phyloP scores from a whole-genome alignment of 2,329 filamentous ascomycete genomes.

The Dothidotthia symphoricarpi region DNA sequence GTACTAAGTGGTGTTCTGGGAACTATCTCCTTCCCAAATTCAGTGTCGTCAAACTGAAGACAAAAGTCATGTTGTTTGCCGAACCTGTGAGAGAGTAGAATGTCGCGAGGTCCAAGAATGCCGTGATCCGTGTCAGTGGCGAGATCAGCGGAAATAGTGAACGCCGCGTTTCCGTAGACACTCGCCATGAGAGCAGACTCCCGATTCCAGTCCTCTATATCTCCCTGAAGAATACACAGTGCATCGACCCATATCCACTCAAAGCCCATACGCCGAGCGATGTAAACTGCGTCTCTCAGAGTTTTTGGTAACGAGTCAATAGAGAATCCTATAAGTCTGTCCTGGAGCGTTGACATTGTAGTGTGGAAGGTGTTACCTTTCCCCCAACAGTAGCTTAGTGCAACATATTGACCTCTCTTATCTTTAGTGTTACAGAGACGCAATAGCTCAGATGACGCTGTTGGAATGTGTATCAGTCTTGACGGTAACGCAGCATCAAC shows the following conservation, averaged over 20 bases:
- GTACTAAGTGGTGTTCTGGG: too few relatives aligned
- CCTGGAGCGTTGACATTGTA: background rate
- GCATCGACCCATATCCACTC: constrained; percentile 7
- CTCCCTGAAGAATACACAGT: constrained; percentile 9
- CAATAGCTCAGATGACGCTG: background rate
- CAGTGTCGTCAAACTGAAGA: too few relatives aligned
- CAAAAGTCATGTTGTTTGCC: too few relatives aligned
- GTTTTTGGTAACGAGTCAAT: too few relatives aligned
- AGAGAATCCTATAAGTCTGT: background rate
- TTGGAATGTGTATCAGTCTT: constrained; percentile 1
- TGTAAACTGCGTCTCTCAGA: too few relatives aligned
- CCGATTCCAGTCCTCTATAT: constrained; percentile 2
- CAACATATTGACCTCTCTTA: background rate
- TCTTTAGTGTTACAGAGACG: background rate
- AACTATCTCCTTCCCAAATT: too few relatives aligned
- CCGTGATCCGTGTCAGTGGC: too few relatives aligned
- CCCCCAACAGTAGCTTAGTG: constrained; percentile 1
- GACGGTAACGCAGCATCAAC: too few relatives aligned
- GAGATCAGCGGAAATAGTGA: constrained; percentile 8
- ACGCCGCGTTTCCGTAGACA: constrained; percentile 8
- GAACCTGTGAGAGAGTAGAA: too few relatives aligned
- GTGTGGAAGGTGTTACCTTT: background rate
- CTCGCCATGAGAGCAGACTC: constrained; percentile 9
- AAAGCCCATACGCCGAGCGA: too few relatives aligned
- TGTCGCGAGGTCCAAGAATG: too few relatives aligned